phyloP scores from a whole-genome alignment of 1,284 basidiomycete species.

The Naganishia albida region DNA sequence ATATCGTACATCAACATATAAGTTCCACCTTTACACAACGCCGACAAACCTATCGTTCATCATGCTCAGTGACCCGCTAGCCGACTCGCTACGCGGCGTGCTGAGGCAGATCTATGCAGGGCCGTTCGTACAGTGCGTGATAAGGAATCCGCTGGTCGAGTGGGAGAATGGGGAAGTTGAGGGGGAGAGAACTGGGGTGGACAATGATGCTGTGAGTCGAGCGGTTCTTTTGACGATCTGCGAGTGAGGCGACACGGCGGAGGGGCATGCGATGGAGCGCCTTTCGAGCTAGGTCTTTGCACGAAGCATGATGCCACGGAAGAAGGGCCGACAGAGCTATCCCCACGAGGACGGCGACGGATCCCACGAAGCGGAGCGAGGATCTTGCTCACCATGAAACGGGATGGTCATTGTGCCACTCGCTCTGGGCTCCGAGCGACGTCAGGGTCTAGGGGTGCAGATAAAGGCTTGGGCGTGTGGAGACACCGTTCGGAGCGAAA shows the following conservation, averaged over 20 bases:
- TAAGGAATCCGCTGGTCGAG: constrained; percentile 75
- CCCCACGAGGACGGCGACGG: no score
- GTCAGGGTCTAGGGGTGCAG: no score
- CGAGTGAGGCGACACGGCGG: not conserved
- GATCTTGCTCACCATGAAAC: no score
- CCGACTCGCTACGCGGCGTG: constrained; percentile 78
- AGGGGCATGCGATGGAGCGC: no score
- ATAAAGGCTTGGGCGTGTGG: no score
- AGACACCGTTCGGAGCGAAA: no score
- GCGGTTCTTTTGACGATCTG: not conserved
- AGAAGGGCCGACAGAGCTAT: no score
- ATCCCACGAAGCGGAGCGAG: no score
- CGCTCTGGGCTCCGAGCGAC: no score
- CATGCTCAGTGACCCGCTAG: constrained; percentile 82
- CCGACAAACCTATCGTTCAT: constrained; percentile 92
- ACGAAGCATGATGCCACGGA: no score
- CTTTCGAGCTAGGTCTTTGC: no score
- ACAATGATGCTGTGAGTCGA: constrained; percentile 66
- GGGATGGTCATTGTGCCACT: no score
- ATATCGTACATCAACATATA: constrained; percentile 90
- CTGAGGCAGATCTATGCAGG: constrained; percentile 88
- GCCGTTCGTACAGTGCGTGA: constrained; percentile 89
- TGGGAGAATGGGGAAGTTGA: constrained; percentile 66
- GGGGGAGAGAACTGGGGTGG: constrained; percentile 67
- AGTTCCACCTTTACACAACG: constrained; percentile 90